These are phyloP conservation scores for Eimeria nieschulzi DNA, from an alignment of 169 alveolate genomes.

Conservation along the genomic window DNA sequence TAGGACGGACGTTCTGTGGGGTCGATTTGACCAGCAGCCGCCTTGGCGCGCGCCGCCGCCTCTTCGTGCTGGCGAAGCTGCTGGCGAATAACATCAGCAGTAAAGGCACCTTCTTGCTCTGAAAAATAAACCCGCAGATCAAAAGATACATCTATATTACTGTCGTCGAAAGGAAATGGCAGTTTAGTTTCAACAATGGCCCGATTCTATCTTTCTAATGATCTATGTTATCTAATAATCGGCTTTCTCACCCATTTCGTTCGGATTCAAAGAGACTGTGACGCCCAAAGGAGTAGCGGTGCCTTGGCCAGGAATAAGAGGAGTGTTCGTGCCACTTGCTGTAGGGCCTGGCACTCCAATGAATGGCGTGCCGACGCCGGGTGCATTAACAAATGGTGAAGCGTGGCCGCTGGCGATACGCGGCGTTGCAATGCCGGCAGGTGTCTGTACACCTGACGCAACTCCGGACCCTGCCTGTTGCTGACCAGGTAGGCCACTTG, in stretches of 20 bases:
- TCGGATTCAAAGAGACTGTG: conserved; percentile 68
- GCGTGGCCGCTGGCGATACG: conserved; percentile 13
- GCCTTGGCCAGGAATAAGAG: background rate
- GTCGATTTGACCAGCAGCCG: conserved; percentile 73
- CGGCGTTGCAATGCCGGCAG: conserved; percentile 61
- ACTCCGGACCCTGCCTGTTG: background rate
- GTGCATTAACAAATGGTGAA: conserved; percentile 26
- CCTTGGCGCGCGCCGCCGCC: conserved; percentile 70
- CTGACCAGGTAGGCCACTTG: background rate
- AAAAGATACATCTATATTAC: too few relatives aligned
- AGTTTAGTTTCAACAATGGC: too few relatives aligned
- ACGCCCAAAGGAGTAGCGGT: conserved; percentile 45
- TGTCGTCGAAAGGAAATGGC: too few relatives aligned
- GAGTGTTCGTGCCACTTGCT: conserved; percentile 62
- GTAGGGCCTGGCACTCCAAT: background rate
- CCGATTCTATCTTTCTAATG: too few relatives aligned
- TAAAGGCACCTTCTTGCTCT: conserved; percentile 73
- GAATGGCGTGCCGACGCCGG: conserved; percentile 42
- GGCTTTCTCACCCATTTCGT: conserved; percentile 64
- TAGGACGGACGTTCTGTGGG: conserved; percentile 44
- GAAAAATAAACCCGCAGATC: background rate
- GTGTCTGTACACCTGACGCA: conserved; percentile 52
- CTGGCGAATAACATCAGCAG: conserved; percentile 72
- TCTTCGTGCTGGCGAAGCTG: conserved; percentile 73
- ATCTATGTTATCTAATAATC: too few relatives aligned